phyloP scores from a whole-genome alignment of 148 eudicot genomes.

The Persicaria maculosa region DNA sequence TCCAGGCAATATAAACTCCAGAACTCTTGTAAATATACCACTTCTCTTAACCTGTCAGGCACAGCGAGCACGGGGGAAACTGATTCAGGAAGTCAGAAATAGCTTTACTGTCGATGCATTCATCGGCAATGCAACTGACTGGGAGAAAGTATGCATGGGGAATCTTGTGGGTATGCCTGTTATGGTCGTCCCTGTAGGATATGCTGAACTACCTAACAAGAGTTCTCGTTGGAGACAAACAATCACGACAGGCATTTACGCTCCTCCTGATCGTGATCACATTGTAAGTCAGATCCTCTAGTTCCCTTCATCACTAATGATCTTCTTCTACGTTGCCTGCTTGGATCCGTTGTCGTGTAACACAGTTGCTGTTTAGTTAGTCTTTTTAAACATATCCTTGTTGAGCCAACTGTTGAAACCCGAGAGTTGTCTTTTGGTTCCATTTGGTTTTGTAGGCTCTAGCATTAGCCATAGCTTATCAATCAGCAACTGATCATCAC shows the following conservation, averaged over 20 bases:
- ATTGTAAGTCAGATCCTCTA: constrained; percentile 36
- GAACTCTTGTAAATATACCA: neutral
- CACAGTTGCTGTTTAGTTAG: neutral
- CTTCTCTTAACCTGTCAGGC: constrained; percentile 36
- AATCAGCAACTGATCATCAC: constrained; percentile 67
- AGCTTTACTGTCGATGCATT: constrained; percentile 74
- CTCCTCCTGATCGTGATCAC: constrained; percentile 78
- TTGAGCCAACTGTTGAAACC: neutral
- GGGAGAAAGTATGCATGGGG: constrained; percentile 83
- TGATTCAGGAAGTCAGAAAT: constrained; percentile 58
- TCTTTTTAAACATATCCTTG: neutral
- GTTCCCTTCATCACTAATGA: too few species aligned
- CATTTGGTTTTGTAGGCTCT: constrained; percentile 38
- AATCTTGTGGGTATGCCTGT: constrained; percentile 93
- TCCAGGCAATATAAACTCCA: neutral
- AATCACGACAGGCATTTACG: constrained; percentile 74
- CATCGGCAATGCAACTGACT: constrained; percentile 69
- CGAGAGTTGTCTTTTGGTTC: too few species aligned
- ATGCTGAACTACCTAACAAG: constrained; percentile 34
- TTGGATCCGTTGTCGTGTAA: neutral
- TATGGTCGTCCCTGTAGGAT: constrained; percentile 68
- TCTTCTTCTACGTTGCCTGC: too few species aligned
- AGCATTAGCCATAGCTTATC: constrained; percentile 78
- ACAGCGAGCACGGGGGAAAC: constrained; percentile 74
- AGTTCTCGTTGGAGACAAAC: constrained; percentile 54